Conservation (phyloP, 1,284 basidiomycete species). For the Rhodotorula sp. region DNA sequence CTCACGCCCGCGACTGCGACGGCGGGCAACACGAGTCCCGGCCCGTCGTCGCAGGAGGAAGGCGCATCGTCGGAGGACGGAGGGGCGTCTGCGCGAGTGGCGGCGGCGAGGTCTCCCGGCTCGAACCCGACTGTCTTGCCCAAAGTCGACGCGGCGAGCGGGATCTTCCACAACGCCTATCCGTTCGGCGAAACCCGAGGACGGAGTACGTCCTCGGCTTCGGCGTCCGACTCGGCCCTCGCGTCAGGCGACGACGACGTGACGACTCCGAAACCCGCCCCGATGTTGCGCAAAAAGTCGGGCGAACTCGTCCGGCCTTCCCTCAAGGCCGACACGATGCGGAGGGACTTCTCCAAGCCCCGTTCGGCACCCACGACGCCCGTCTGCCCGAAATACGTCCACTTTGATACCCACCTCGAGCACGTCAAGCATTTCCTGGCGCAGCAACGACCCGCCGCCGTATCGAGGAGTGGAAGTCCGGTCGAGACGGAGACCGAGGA, state of each 20-base stretch:
- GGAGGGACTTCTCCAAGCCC: slow-evolving; percentile 48
- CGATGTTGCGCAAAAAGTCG: slow-evolving; percentile 78
- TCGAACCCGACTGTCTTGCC: neutral
- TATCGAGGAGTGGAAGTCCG: slow-evolving; percentile 85
- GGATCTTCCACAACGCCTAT: slow-evolving; percentile 8
- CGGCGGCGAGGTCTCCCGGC: slow-evolving; percentile 5
- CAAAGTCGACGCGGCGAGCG: neutral
- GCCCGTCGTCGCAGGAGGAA: slow-evolving; percentile 34
- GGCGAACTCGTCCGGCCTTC: slow-evolving; percentile 89
- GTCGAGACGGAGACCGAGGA: slow-evolving; percentile 71
- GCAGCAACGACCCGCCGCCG: slow-evolving; percentile 88
- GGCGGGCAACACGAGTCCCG: slow-evolving; percentile 1
- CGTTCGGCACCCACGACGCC: slow-evolving; percentile 69
- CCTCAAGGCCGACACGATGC: slow-evolving; percentile 63
- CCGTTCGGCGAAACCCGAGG: slow-evolving; percentile 13
- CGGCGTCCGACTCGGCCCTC: slow-evolving; percentile 3
- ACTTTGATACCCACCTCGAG: slow-evolving; percentile 88
- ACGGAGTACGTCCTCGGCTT: slow-evolving; percentile 5
- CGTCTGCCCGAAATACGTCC: slow-evolving; percentile 72
- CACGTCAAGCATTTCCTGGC: slow-evolving; percentile 89
- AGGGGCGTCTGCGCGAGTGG: neutral
- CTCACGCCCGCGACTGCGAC: slow-evolving; percentile 15
- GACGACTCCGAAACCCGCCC: slow-evolving; percentile 17
- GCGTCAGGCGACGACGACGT: slow-evolving; percentile 24
- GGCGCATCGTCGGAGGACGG: slow-evolving; percentile 1